Conservation (phyloP, 805 yeast species). For the Schwanniomyces polymorphus region DNA sequence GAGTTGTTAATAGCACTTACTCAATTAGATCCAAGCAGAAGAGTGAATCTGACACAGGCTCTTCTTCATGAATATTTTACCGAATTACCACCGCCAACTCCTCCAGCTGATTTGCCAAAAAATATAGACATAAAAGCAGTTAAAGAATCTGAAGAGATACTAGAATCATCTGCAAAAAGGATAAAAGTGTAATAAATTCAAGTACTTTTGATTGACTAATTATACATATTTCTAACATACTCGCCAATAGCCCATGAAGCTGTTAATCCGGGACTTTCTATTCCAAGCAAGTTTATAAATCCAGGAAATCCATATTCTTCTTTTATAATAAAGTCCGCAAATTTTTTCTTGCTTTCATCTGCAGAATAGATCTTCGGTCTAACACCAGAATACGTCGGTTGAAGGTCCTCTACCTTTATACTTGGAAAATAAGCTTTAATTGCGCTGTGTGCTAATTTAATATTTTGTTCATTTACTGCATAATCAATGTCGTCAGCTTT, state of each 20-base stretch:
- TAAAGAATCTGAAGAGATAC: constrained; percentile 10
- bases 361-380: constrained; percentile 70
- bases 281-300: constrained; percentile 76
- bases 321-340: constrained; percentile 72
- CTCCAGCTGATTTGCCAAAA: constrained; percentile 63
- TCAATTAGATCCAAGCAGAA: constrained; percentile 70
- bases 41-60: constrained; percentile 67
- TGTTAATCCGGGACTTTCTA: constrained; percentile 91
- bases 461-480: constrained; percentile 46
- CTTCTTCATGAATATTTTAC: constrained; percentile 65
- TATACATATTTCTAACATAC: constrained; percentile 48
- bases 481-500: constrained; percentile 42
- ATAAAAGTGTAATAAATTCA: constrained; percentile 12
- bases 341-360: constrained; percentile 34
- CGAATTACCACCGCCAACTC: constrained; percentile 75
- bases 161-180: constrained; percentile 16
- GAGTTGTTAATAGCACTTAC: constrained; percentile 74
- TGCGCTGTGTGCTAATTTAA: constrained; percentile 56
- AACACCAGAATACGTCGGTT: constrained; percentile 76
- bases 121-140: constrained; percentile 21
- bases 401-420: constrained; percentile 50
- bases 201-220: constrained; percentile 7
- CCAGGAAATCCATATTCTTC: constrained; percentile 75
- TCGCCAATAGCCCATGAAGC: constrained; percentile 81
- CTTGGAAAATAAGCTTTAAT: constrained; percentile 64